Evolutionary conservation across 1,139 yeast species (phyloP).

Genomic region (Taiozyma onychis): DNA sequence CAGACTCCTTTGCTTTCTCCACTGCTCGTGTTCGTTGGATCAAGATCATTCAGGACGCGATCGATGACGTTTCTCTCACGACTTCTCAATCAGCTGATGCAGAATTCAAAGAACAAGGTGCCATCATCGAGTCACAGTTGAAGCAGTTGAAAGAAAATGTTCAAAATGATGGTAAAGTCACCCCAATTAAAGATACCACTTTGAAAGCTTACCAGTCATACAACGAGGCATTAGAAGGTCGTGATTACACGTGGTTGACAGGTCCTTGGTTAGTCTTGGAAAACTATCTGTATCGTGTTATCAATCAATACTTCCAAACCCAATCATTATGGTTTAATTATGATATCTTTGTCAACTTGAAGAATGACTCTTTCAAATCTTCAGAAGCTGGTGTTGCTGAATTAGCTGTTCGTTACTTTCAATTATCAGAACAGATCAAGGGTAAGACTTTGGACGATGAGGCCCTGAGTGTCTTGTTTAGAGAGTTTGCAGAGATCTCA

Average conservation of each 20-base stretch:
- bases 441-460: conserved; percentile 32
- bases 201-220: conserved; percentile 45
- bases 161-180: conserved; percentile 34
- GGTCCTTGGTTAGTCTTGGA: conserved; percentile 93
- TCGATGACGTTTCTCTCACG: conserved; percentile 49
- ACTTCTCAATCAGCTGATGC: conserved; percentile 14
- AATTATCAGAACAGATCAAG: conserved; percentile 35
- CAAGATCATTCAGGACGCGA: conserved; percentile 60
- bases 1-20: conserved; percentile 71
- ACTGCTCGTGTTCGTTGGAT: conserved; percentile 90
- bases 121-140: conserved; percentile 32
- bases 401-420: conserved; percentile 64
- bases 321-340: conserved; percentile 46
- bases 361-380: conserved; percentile 67
- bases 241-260: conserved; percentile 57
- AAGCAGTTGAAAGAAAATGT: conserved; percentile 34
- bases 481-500: conserved; percentile 82
- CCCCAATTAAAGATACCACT: conserved; percentile 38
- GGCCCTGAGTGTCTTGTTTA: conserved; percentile 50
- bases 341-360: conserved; percentile 69
- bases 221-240: conserved; percentile 39
- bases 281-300: conserved; percentile 70
- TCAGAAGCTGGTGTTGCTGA: conserved; percentile 79
- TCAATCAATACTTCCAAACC: conserved; percentile 43
- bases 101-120: conserved; percentile 27